Evolutionary conservation across 352 stramenopile species (phyloP), one percentile per base, ranked within the genome.

Genomic region (Lagenidium giganteum): DNA sequence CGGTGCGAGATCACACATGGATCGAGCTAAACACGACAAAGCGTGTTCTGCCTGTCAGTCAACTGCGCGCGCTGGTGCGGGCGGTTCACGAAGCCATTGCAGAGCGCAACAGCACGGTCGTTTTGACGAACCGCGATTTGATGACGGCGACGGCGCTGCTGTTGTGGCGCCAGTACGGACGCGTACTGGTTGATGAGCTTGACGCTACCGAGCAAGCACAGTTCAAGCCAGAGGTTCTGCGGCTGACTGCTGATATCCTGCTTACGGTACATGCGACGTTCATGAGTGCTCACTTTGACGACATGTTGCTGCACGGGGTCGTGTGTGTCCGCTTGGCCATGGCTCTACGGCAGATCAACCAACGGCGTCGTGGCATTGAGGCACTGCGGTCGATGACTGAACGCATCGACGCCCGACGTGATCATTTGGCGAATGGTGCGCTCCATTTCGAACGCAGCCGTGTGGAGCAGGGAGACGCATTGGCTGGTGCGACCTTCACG

Each of bases 231-330:
- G 5, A 38, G 12, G 11, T 66, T 5, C 27, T 64, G 2, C 27
- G 18, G 7, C 21, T 75, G 2, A 34, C 63, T 3, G 57, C 48
- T 20, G 50, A 63, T 6, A 5, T 83, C 21, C 41, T 85, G 9
- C 36, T 81, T 33, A 34, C 61, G 4, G 53, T 80, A 16, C 71
- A 87, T 26, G 33, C 59, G 8, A 46, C 57, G 6, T 65, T 85
- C n/a, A 58, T 34, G 2, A 42, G 40, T 3, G 35, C 69, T 5
- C 52, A 79, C 12, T 68, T 76, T 26, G 73, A 86, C 11, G 77
- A 87, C 34, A 6, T 80, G 14, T 25, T 86, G 8, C 51, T 84
- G 18, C 60, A 77, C 27, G 67, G 55, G 0, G 59, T 72, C 20
- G 40, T 87, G 11, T 61, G 44, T 20, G 27, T 87, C 11, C 59